Base-by-base conservation (phyloP, 345 rosid genomes). In the Mangifera indica region DNA sequence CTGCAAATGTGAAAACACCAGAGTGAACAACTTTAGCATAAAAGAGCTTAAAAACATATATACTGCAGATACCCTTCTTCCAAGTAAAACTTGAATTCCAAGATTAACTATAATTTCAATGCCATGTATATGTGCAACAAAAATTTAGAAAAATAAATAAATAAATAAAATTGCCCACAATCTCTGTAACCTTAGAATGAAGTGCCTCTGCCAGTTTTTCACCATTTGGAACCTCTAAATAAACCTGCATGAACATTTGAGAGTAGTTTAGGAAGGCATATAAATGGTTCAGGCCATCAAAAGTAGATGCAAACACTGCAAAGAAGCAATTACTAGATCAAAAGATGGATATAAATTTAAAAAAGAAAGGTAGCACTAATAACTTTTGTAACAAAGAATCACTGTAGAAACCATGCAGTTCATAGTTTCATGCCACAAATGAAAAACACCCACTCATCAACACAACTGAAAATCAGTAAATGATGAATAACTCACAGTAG, bases 181-280 rank as follows among this genome's bases (percentile, higher is more conserved):
- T 22, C 18, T 62, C 44, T 56, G 63, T 72, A 79, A 89, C 98
- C 99, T 88, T 87, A 25, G 90, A 82, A 72, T 93, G 89, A 82
- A 96, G 96, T 53, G 93, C 89, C 81, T 88, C 89, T 10, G 98
- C 99, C 71, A 90, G 69, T 46, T 84, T 82, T 84, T 93, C 96
- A 73, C 96, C 91, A 72, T 81, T 75, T 10, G 97, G 91, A 54
- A 82, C 77, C 88, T 96, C 99, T 74, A 96, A 80, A 77, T 93
- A 96, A 73, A 93, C 96, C 99, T 95, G 82, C 63, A 70, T 40
- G 67, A 67, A 65, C 21, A 72, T 55, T 46, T 56, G 62, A 26
- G 29, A 20, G 67, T 56, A 69, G 48, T 67, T 59, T 55, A 44
- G 61, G 20, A 25, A 22, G 48, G n/a, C 32, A 37, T 5, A 7